Evolutionary conservation across 805 yeast genomes (phyloP), one percentile per base, ranked within the genome.

Genomic region (Myxozyma neotropica): DNA sequence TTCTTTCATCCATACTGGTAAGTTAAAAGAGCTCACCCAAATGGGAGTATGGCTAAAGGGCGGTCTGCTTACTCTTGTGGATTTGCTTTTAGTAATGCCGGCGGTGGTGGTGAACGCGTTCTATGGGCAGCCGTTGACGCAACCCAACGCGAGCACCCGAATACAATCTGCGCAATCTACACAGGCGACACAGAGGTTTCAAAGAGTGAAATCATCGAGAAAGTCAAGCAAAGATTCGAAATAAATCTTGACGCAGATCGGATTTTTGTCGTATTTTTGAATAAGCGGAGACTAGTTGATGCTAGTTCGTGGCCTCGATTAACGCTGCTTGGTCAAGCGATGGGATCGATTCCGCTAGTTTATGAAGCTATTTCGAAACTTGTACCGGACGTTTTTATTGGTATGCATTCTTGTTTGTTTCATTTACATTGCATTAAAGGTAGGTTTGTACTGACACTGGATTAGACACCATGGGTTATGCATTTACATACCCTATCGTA

Each of bases 31-130:
- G n/a, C n/a, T n/a, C n/a, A n/a, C n/a, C n/a, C n/a, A n/a, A n/a
- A n/a, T n/a, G n/a, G n/a, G n/a, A n/a, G n/a, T n/a, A n/a, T n/a
- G n/a, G n/a, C n/a, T n/a, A n/a, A n/a, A n/a, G n/a, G n/a, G n/a
- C n/a, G n/a, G n/a, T n/a, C n/a, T n/a, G n/a, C n/a, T n/a, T n/a
- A n/a, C n/a, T n/a, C n/a, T n/a, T n/a, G n/a, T n/a, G n/a, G n/a
- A n/a, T n/a, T n/a, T n/a, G n/a, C n/a, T n/a, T n/a, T n/a, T 48
- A 91, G 97, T 64, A 89, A 88, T 71, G 95, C 96, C 40, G 96
- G 96, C 47, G 99, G 99, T 19, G 99, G 99, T 31, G 99, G 99
- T 24, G 99, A 94, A 71, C 83, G 93, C 57, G 99, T 94, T 0
- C 77, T 94, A 42, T 94, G 99, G 99, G 91, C 89, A 56, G 96